Evolutionary conservation across 148 eudicot species (phyloP).

Genomic region (Chenopodium berlandieri): DNA sequence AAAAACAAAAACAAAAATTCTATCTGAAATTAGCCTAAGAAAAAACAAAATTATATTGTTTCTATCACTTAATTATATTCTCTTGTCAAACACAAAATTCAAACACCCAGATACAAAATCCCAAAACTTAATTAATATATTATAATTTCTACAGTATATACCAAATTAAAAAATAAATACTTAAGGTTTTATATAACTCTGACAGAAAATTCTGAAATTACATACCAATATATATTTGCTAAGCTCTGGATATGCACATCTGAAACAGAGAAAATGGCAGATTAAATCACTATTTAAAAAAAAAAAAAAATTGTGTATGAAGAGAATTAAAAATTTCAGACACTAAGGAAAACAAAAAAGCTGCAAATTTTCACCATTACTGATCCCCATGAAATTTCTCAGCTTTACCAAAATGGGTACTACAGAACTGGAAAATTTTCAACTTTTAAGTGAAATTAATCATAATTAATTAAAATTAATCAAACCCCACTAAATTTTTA

Average conservation of each 20-base stretch:
- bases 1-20: neutral
- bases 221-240: constrained; percentile 22
- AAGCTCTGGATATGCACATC: constrained; percentile 29
- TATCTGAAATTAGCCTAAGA: neutral
- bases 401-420: constrained; percentile 20
- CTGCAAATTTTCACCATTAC: constrained; percentile 20
- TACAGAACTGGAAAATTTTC: constrained; percentile 5
- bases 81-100: constrained; percentile 10
- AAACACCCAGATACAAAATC: constrained; percentile 6
- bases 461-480: constrained; percentile 4
- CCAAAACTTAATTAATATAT: neutral
- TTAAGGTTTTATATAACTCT: neutral
- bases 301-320: neutral
- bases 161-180: neutral
- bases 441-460: constrained; percentile 11
- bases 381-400: constrained; percentile 35
- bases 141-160: neutral
- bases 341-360: constrained; percentile 13
- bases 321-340: constrained; percentile 21
- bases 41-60: constrained; percentile 4
- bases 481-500: constrained; percentile 15
- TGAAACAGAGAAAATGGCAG: constrained; percentile 11
- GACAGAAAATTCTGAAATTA: constrained; percentile 11
- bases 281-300: neutral
- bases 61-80: constrained; percentile 5